A percentile compares a stretch with the other conserved stretches of the same genome.
Evolutionary conservation across 768 basidiomycete species (phyloP).

Genomic region (Suillus spraguei): DNA sequence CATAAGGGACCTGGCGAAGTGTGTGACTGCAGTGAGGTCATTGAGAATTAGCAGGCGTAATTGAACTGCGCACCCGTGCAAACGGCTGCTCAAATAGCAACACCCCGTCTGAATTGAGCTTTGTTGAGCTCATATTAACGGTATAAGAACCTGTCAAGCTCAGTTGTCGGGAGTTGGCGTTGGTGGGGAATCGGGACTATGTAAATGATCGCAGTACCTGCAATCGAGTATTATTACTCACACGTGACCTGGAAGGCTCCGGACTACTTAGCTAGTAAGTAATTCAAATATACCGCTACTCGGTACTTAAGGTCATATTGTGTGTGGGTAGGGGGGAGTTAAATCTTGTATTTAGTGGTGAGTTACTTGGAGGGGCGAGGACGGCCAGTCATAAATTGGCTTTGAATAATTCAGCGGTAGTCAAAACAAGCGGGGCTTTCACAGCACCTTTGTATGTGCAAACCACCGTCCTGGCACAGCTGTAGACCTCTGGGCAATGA

Average conservation of each 20-base stretch:
- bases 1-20: conserved; percentile 76
- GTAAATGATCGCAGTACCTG: conserved; percentile 6
- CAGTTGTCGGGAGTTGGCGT: neutral
- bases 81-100: conserved; percentile 88
- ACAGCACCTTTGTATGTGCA: neutral
- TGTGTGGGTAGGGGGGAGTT: neutral
- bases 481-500: neutral
- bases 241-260: conserved; percentile 26
- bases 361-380: neutral
- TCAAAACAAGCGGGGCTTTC: neutral
- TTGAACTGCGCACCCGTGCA: conserved; percentile 52
- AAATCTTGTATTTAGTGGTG: neutral
- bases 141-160: conserved; percentile 10
- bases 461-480: neutral
- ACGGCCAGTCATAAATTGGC: neutral
- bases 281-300: neutral
- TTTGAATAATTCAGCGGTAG: neutral
- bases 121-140: conserved; percentile 39
- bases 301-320: neutral
- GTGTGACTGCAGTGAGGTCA: conserved; percentile 17
- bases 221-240: conserved; percentile 18
- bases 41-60: conserved; percentile 9
- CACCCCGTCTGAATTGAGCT: conserved; percentile 70
- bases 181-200: neutral
- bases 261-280: too few species aligned